A percentile compares a stretch with the other conserved stretches of the same genome.
Evolutionary conservation across 2,329 filamentous ascomycete species (phyloP).

Genomic region (Alternaria alternata): DNA sequence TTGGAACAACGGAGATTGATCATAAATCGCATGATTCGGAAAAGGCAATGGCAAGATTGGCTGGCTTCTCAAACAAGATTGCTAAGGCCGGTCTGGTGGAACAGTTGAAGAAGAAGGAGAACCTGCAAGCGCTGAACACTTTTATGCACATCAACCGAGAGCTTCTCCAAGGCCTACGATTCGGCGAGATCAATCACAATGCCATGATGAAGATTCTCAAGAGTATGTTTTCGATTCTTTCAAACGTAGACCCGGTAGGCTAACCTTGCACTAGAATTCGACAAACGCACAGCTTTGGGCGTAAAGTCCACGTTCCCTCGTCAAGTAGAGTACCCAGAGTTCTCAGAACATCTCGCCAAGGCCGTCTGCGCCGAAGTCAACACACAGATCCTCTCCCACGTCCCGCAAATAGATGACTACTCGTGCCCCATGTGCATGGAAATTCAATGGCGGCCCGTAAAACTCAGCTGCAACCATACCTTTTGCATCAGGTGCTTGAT

Average conservation of each 20-base stretch:
- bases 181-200: constrained; percentile 82
- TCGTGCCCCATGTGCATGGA: constrained; percentile 81
- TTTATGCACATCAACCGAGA: constrained; percentile 78
- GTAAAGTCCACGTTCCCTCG: constrained; percentile 70
- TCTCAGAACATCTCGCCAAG: constrained; percentile 73
- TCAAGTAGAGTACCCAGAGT: constrained; percentile 63
- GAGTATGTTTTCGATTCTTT: constrained; percentile 60
- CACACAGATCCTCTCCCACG: constrained; percentile 73
- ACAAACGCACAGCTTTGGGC: constrained; percentile 81
- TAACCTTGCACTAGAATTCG: constrained; percentile 68
- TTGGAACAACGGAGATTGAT: constrained; percentile 76
- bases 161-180: constrained; percentile 81
- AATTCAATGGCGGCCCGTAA: constrained; percentile 83
- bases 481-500: constrained; percentile 88
- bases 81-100: constrained; percentile 65
- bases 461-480: constrained; percentile 75
- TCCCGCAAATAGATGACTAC: constrained; percentile 87
- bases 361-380: constrained; percentile 79
- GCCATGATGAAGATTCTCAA: constrained; percentile 87
- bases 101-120: constrained; percentile 71
- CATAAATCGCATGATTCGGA: constrained; percentile 72
- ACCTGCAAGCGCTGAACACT: constrained; percentile 68
- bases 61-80: constrained; percentile 76
- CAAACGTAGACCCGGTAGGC: background rate
- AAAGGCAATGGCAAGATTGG: constrained; percentile 71